Evolutionary conservation across 352 stramenopile genomes (phyloP).

Genomic region (Aphanomyces astaci): DNA sequence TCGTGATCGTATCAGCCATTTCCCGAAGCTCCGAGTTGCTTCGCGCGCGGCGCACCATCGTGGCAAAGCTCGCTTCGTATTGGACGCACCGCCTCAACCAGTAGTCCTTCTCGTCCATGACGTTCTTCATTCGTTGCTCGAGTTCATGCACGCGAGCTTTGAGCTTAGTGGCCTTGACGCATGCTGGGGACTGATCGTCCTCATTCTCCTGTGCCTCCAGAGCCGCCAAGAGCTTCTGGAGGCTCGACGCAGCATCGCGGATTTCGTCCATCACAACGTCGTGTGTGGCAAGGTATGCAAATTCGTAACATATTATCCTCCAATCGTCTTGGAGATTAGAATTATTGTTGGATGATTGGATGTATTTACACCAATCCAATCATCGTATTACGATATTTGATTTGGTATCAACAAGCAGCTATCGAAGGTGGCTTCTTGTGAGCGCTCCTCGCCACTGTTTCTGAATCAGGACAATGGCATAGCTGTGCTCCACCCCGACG

Average conservation of each 20-base stretch:
- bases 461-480: conserved; percentile 15
- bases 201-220: conserved; percentile 67
- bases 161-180: conserved; percentile 29
- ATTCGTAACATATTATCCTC: not conserved
- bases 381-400: too few species aligned
- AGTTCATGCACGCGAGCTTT: conserved; percentile 74
- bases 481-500: not conserved
- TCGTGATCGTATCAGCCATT: conserved; percentile 64
- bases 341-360: too few species aligned
- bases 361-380: too few species aligned
- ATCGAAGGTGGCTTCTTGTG: too few species aligned
- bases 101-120: conserved; percentile 82
- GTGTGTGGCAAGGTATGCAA: not conserved
- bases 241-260: conserved; percentile 64
- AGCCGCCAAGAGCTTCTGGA: conserved; percentile 73
- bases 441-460: conserved; percentile 16
- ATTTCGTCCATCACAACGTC: conserved; percentile 42
- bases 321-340: not conserved
- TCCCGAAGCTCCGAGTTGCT: conserved; percentile 82
- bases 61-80: conserved; percentile 33
- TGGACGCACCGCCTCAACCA: conserved; percentile 84
- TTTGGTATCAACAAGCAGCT: too few species aligned
- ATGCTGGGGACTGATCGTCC: conserved; percentile 28
- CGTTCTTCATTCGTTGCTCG: conserved; percentile 64
- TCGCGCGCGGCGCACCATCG: conserved; percentile 30